Conservation (phyloP, 768 basidiomycete species). For the Lactifluus subvellereus region DNA sequence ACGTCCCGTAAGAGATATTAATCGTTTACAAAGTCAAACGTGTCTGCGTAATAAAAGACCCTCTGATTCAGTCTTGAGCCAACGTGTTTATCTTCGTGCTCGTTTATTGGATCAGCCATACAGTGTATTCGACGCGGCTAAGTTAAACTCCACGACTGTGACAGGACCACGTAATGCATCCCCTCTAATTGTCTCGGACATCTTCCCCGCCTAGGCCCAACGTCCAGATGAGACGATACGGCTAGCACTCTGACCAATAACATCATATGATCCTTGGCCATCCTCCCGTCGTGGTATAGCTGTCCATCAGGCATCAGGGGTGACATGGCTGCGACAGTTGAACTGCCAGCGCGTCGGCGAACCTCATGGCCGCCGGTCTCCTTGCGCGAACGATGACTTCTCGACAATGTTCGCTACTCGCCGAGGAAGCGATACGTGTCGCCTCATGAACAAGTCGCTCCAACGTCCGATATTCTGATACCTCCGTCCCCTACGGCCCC, state of each 20-base stretch:
- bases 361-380: conserved; percentile 5
- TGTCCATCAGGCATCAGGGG: background rate
- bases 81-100: background rate
- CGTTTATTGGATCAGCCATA: background rate
- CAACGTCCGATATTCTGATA: background rate
- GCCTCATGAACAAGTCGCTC: conserved; percentile 17
- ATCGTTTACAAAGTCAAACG: background rate
- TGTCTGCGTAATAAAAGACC: background rate
- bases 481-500: conserved; percentile 7
- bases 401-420: conserved; percentile 6
- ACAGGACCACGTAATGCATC: conserved; percentile 2
- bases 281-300: background rate
- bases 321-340: conserved; percentile 15
- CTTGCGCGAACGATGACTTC: conserved; percentile 13
- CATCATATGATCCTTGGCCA: background rate
- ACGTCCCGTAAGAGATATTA: background rate
- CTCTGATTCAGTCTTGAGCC: background rate
- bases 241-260: background rate
- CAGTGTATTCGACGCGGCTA: background rate
- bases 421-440: conserved; percentile 10
- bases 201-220: background rate
- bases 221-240: background rate
- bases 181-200: background rate
- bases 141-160: background rate
- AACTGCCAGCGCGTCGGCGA: conserved; percentile 5